Percentiles rank a stretch among this genome's conserved stretches.
Conservation (phyloP, 805 yeast genomes). For the Sungouiella thailandica region DNA sequence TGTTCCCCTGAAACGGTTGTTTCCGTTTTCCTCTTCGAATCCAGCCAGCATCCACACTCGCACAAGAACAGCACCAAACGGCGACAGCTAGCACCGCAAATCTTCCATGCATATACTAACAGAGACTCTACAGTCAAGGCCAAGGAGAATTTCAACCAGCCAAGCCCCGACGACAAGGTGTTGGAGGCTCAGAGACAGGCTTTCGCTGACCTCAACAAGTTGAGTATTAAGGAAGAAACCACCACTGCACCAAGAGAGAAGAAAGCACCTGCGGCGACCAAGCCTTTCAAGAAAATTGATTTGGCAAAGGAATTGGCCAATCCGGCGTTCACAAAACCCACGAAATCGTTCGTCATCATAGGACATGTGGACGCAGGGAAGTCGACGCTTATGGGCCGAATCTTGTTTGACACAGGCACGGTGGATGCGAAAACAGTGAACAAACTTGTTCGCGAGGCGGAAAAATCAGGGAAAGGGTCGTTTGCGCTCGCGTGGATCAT, state of each 20-base stretch:
- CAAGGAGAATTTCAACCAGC: slow-evolving; percentile 52
- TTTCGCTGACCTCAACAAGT: slow-evolving; percentile 28
- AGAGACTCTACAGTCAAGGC: slow-evolving; percentile 36
- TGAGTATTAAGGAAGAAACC: slow-evolving; percentile 17
- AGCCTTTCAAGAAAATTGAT: slow-evolving; percentile 42
- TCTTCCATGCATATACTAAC: slow-evolving; percentile 40
- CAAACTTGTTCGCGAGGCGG: slow-evolving; percentile 60
- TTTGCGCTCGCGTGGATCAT: slow-evolving; percentile 83
- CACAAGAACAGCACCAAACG: background rate
- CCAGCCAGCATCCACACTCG: background rate
- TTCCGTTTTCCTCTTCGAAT: slow-evolving; percentile 5
- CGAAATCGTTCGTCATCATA: slow-evolving; percentile 68
- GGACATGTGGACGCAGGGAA: slow-evolving; percentile 89
- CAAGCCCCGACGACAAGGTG: slow-evolving; percentile 81
- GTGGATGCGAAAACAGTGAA: slow-evolving; percentile 62
- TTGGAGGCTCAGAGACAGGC: slow-evolving; percentile 52
- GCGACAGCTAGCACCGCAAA: slow-evolving; percentile 4
- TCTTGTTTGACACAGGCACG: slow-evolving; percentile 61
- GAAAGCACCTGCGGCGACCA: slow-evolving; percentile 22
- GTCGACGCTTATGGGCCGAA: slow-evolving; percentile 72
- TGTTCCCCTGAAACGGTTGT: slow-evolving; percentile 4
- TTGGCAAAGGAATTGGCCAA: slow-evolving; percentile 35
- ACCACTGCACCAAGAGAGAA: slow-evolving; percentile 4
- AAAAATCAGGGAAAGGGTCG: slow-evolving; percentile 65
- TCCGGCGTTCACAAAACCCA: slow-evolving; percentile 41